phyloP scores from a whole-genome alignment of 2,329 filamentous ascomycete genomes.

The Tolypocladium tropicale region DNA sequence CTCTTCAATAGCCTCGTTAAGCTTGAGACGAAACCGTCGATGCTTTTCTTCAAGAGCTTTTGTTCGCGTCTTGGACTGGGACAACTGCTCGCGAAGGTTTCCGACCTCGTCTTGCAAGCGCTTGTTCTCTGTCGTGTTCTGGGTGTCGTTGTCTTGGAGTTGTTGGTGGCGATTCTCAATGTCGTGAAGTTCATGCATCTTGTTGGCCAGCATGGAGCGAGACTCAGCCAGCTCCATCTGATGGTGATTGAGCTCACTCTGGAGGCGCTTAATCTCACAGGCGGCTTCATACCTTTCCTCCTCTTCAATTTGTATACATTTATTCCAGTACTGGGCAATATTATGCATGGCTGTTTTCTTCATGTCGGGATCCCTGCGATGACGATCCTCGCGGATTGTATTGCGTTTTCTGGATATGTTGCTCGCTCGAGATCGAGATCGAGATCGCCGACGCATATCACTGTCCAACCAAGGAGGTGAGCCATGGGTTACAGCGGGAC shows the following conservation, averaged over 20 bases:
- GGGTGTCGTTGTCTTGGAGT: conserved; percentile 12
- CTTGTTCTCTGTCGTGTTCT: conserved; percentile 12
- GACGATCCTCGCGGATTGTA: conserved; percentile 5
- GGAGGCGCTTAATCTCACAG: conserved; percentile 16
- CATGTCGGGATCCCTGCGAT: conserved; percentile 10
- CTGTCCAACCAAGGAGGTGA: neutral
- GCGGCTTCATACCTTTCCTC: conserved; percentile 16
- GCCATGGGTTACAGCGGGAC: conserved; percentile 1
- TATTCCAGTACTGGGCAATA: conserved; percentile 22
- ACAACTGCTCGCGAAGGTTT: conserved; percentile 14
- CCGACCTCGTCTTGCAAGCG: conserved; percentile 16
- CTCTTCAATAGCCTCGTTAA: conserved; percentile 36
- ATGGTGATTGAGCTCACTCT: conserved; percentile 10
- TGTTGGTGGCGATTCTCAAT: conserved; percentile 12
- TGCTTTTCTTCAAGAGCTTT: conserved; percentile 21
- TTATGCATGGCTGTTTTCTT: conserved; percentile 20
- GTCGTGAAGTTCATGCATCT: conserved; percentile 14
- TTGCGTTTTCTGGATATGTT: conserved; percentile 22
- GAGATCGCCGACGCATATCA: conserved; percentile 8
- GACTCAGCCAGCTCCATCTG: conserved; percentile 9
- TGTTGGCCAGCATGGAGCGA: conserved; percentile 5
- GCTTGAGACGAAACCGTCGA: conserved; percentile 21
- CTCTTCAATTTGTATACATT: conserved; percentile 20
- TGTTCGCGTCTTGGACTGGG: conserved; percentile 11
- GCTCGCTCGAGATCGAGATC: conserved; percentile 19